phyloP scores from a whole-genome alignment of 441 rosid species.

The Populus hybrid region DNA sequence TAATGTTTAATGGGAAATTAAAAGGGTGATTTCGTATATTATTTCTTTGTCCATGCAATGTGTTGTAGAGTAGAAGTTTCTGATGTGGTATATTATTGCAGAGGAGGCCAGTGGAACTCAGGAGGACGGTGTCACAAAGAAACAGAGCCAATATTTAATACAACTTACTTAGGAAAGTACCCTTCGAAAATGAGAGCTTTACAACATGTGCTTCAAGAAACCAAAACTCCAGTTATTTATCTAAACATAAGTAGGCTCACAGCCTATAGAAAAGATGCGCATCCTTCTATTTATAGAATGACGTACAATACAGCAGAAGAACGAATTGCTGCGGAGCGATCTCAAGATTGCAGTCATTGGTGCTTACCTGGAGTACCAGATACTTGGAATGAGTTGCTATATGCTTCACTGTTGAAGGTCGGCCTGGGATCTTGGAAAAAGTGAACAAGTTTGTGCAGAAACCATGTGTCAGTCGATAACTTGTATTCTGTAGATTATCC shows the following conservation, averaged over 20 bases:
- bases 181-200: conserved; percentile 61
- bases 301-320: conserved; percentile 43
- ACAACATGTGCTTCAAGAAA: conserved; percentile 44
- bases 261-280: conserved; percentile 81
- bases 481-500: not conserved
- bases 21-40: not conserved
- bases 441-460: conserved; percentile 15
- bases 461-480: not conserved
- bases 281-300: conserved; percentile 78
- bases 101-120: conserved; percentile 78
- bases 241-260: conserved; percentile 77
- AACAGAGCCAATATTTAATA: conserved; percentile 51
- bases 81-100: conserved; percentile 30
- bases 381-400: conserved; percentile 82
- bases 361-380: conserved; percentile 97
- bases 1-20: not conserved
- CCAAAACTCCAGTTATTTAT: conserved; percentile 63
- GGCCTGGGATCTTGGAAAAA: conserved; percentile 44
- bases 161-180: conserved; percentile 39
- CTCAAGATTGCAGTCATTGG: conserved; percentile 98
- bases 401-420: conserved; percentile 63
- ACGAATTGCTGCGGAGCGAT: conserved; percentile 44
- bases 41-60: not conserved
- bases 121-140: conserved; percentile 71
- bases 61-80: not conserved